Evolutionary conservation across 2,329 filamentous ascomycete species (phyloP).

Genomic region (Hypoxylon sp.): DNA sequence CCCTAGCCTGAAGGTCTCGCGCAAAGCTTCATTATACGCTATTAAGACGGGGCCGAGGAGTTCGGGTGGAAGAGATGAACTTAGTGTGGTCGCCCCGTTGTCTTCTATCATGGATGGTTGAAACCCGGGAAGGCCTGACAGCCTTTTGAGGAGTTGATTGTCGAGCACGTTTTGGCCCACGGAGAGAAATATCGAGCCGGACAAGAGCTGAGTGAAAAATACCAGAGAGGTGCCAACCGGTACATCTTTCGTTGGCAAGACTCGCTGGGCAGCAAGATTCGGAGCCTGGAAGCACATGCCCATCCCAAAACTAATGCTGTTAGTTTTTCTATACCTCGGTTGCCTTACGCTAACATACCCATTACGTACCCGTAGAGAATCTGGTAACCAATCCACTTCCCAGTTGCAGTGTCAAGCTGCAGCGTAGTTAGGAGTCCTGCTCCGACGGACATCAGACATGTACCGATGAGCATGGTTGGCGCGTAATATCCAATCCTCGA

Average conservation of each 20-base stretch:
- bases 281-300: constrained; percentile 62
- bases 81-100: constrained; percentile 53
- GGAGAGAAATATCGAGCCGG: constrained; percentile 62
- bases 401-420: constrained; percentile 29
- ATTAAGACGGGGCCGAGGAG: constrained; percentile 50
- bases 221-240: constrained; percentile 61
- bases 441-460: constrained; percentile 46
- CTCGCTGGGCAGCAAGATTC: constrained; percentile 63
- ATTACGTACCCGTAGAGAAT: constrained; percentile 49
- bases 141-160: constrained; percentile 57
- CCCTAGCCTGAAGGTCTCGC: constrained; percentile 72
- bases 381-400: constrained; percentile 53
- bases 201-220: constrained; percentile 63
- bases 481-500: constrained; percentile 50
- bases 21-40: constrained; percentile 74
- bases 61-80: constrained; percentile 39
- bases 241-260: constrained; percentile 59
- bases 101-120: constrained; percentile 48
- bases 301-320: constrained; percentile 56
- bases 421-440: constrained; percentile 51
- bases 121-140: constrained; percentile 54
- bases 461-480: constrained; percentile 45
- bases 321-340: background rate
- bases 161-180: constrained; percentile 64
- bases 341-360: constrained; percentile 53